Evolutionary conservation across 306 rosid genomes (phyloP).

Genomic region (Vigna hirtella): DNA sequence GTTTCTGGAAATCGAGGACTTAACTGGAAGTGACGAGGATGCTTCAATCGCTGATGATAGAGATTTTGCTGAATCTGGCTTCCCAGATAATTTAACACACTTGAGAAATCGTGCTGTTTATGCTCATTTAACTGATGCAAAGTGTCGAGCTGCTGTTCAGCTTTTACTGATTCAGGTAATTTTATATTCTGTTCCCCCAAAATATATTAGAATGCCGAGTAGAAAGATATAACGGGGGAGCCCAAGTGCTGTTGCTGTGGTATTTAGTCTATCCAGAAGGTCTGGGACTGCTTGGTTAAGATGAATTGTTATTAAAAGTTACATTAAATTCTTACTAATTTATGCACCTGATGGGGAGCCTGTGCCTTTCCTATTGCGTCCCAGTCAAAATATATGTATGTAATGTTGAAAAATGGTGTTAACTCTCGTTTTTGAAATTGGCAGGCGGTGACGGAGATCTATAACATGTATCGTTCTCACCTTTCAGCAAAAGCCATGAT

Average conservation of each 20-base stretch:
- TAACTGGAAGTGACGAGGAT: conserved; percentile 51
- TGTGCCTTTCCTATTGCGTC: conserved; percentile 30
- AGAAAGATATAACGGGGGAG: conserved; percentile 22
- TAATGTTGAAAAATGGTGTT: conserved; percentile 31
- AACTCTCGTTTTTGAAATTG: conserved; percentile 48
- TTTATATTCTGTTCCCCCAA: conserved; percentile 39
- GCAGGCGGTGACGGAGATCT: conserved; percentile 97
- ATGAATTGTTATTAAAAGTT: conserved; percentile 14
- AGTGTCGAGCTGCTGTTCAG: conserved; percentile 97
- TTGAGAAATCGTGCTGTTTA: conserved; percentile 54
- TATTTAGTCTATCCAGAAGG: conserved; percentile 5
- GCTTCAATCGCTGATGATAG: conserved; percentile 56
- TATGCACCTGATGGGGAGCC: conserved; percentile 5
- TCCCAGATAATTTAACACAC: conserved; percentile 60
- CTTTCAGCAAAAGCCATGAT: conserved; percentile 70
- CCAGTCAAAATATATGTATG: conserved; percentile 2
- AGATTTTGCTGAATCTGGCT: conserved; percentile 59
- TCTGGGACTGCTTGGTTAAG: conserved; percentile 10
- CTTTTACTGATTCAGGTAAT: conserved; percentile 93
- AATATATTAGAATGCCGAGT: background rate
- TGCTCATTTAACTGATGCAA: conserved; percentile 72
- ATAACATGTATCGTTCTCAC: conserved; percentile 74
- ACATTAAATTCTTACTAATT: conserved; percentile 19
- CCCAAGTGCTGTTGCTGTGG: conserved; percentile 12
- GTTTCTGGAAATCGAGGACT: conserved; percentile 60